phyloP scores from a whole-genome alignment of 371 early-diverging fungal genomes.

The Thermomucor indicae-seudaticae region DNA sequence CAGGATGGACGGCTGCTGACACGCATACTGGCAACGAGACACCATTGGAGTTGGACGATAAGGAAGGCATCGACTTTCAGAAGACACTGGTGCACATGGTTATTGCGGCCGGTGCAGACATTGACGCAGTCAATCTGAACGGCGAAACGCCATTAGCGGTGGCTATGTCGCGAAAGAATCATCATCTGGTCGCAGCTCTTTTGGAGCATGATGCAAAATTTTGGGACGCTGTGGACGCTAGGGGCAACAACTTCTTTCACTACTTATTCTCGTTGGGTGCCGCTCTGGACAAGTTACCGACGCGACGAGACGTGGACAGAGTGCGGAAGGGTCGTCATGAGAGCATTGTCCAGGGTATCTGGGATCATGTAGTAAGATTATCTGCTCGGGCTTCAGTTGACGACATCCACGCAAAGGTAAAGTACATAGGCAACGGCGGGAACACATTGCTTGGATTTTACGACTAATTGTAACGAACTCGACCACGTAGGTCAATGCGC shows the following conservation, averaged over 20 bases:
- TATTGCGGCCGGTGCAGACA: conserved; percentile 24
- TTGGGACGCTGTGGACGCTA: conserved; percentile 14
- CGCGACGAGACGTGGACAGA: conserved; percentile 3
- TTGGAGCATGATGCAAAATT: conserved; percentile 28
- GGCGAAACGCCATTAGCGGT: conserved; percentile 43
- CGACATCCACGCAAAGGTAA: no score
- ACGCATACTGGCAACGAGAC: neutral
- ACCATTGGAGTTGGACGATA: conserved; percentile 21
- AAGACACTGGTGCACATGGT: conserved; percentile 20
- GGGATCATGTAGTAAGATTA: neutral
- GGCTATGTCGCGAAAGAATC: conserved; percentile 29
- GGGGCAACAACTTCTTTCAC: conserved; percentile 39
- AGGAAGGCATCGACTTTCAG: conserved; percentile 25
- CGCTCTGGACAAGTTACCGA: neutral
- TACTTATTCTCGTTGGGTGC: conserved; percentile 14
- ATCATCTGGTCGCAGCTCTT: conserved; percentile 20
- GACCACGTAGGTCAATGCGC: conserved; percentile 19
- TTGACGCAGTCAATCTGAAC: conserved; percentile 18
- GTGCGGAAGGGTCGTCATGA: neutral
- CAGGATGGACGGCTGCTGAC: conserved; percentile 6
- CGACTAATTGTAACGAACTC: neutral
- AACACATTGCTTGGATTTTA: neutral
- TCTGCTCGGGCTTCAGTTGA: no score
- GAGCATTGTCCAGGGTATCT: neutral
- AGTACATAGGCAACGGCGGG: neutral